Evolutionary conservation across 345 rosid species (phyloP), one percentile per base, ranked within the genome.

Genomic region (Hirschfeldia incana): DNA sequence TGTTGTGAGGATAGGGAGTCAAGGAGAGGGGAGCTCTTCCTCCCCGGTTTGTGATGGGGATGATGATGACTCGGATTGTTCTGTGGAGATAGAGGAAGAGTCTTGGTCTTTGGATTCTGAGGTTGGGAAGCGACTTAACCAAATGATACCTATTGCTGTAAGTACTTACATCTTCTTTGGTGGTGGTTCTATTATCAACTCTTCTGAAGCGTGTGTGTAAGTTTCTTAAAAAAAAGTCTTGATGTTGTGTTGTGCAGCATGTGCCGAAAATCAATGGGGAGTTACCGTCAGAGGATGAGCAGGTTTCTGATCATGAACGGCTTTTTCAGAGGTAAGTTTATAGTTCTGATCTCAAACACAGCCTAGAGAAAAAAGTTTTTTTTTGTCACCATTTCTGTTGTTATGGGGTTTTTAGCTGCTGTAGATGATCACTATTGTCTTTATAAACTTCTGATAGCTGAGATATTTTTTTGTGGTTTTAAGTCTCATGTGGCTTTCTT

Each of bases 91-190:
- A 62, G 86, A 82, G 74, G 91, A 89, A 77, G 97, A 89, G 70
- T 87, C 79, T 46, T 85, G 82, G 71, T 65, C 86, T 62, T 49
- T 49, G 57, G 57, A 49, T 49, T 49, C 86, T 65, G 97, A 88
- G 77, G 84, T 89, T 74, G 94, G 90, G 73, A 90, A 86, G 80
- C 86, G 96, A 74, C 67, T 92, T 73, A 84, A 86, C 80, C 85
- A 88, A 66, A 88, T 92, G 94, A 83, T 86, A 83, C 91, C 94
- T 71, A 71, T 90, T 81, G 88, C 90, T 72, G 94, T 92, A 82
- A 87, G 96, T 84, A 68, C 70, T 15, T 46, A 65, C 67, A 17
- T 37, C 61, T 65, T 59, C 44, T 57, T 39, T 65, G 51, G 51
- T 78, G 73, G 17, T 16, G 12, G 66, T 2, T 44, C 53, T n/a